Evolutionary conservation across 768 basidiomycete species (phyloP).

Genomic region (Pholiota molesta): DNA sequence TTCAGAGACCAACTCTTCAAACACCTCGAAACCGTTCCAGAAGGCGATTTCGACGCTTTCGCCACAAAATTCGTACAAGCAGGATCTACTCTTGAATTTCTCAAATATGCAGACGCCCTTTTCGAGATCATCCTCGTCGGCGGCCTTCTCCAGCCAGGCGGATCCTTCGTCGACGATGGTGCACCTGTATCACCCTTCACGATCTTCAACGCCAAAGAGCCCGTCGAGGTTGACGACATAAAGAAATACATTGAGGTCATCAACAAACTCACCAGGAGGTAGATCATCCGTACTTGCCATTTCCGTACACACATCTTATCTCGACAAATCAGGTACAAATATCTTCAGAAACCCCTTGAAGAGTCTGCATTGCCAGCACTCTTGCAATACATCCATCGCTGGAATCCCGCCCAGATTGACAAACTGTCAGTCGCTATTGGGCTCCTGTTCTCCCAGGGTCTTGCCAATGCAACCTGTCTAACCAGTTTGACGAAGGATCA

Average conservation of each 20-base stretch:
- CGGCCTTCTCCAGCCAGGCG: constrained; percentile 95
- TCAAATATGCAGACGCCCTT: constrained; percentile 96
- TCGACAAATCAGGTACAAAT: constrained; percentile 79
- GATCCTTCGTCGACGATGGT: constrained; percentile 86
- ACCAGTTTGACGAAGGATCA: constrained; percentile 90
- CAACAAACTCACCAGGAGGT: constrained; percentile 96
- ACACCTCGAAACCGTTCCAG: constrained; percentile 81
- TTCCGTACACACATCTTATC: constrained; percentile 12
- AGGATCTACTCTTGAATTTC: constrained; percentile 89
- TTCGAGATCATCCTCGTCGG: constrained; percentile 97
- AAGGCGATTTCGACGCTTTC: constrained; percentile 82
- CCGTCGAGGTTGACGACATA: constrained; percentile 81
- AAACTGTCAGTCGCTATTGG: constrained; percentile 85
- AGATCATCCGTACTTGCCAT: constrained; percentile 16
- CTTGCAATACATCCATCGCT: constrained; percentile 88
- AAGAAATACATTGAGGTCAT: constrained; percentile 94
- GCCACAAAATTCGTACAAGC: constrained; percentile 87
- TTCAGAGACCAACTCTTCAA: constrained; percentile 94
- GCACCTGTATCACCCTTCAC: constrained; percentile 89
- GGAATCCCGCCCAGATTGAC: constrained; percentile 75
- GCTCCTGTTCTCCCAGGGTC: constrained; percentile 82
- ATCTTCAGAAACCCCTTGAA: constrained; percentile 97
- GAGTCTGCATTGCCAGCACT: constrained; percentile 79
- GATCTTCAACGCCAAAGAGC: constrained; percentile 78
- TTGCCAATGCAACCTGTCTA: constrained; percentile 77